Conservation (phyloP, 1,284 basidiomycete species). For the Rhodotorula mucilaginosa region DNA sequence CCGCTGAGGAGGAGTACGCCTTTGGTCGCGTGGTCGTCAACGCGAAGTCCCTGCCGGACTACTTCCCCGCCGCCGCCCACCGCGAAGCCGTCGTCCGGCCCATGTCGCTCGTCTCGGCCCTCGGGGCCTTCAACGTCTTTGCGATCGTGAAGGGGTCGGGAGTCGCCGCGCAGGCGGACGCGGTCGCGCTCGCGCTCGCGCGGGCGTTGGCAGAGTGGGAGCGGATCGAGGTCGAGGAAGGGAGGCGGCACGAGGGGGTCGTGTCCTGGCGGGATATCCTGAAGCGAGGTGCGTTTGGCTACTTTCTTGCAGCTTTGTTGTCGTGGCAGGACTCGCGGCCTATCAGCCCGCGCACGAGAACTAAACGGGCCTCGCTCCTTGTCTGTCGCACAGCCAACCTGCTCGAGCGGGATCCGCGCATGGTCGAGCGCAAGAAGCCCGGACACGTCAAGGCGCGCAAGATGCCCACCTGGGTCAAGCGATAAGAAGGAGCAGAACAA, state of each 20-base stretch:
- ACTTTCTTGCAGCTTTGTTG: background rate
- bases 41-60: constrained; percentile 69
- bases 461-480: constrained; percentile 92
- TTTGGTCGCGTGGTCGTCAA: constrained; percentile 67
- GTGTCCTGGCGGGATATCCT: constrained; percentile 66
- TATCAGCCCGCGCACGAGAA: no score
- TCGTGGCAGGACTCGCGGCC: no score
- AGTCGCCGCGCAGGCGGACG: constrained; percentile 84
- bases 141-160: constrained; percentile 85
- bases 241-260: constrained; percentile 58
- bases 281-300: constrained; percentile 61
- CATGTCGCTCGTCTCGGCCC: constrained; percentile 74
- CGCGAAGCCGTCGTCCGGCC: constrained; percentile 79
- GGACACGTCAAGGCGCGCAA: constrained; percentile 87
- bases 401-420: constrained; percentile 85
- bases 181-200: constrained; percentile 77
- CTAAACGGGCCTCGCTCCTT: background rate
- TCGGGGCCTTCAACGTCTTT: constrained; percentile 92
- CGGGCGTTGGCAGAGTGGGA: constrained; percentile 61
- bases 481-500: constrained; percentile 53
- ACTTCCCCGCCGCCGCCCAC: constrained; percentile 74
- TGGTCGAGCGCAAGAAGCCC: constrained; percentile 98
- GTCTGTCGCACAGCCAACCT: constrained; percentile 65
- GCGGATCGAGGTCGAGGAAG: constrained; percentile 39
- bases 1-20: background rate